Evolutionary conservation across 2,329 filamentous ascomycete species (phyloP).

Genomic region (Didymella arachidicola): DNA sequence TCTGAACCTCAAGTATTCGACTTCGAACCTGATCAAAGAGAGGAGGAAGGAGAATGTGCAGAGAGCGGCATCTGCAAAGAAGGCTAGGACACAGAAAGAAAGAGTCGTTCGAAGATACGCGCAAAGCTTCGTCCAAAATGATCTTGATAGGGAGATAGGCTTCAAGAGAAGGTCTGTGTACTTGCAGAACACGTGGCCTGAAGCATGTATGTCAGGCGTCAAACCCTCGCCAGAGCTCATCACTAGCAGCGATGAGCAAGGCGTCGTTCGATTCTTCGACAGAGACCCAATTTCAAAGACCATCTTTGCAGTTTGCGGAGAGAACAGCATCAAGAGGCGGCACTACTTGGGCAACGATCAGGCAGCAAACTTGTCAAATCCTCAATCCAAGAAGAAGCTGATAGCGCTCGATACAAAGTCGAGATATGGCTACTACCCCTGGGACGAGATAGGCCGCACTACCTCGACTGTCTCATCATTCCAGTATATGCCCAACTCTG

Average conservation of each 20-base stretch:
- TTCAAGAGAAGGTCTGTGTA: slow-evolving; percentile 28
- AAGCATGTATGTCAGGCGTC: slow-evolving; percentile 36
- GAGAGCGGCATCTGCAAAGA: slow-evolving; percentile 15
- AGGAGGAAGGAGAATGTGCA: slow-evolving; percentile 37
- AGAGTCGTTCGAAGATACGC: slow-evolving; percentile 34
- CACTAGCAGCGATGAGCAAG: slow-evolving; percentile 17
- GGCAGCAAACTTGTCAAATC: background rate
- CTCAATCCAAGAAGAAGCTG: background rate
- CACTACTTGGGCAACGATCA: slow-evolving; percentile 11
- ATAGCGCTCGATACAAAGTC: slow-evolving; percentile 14
- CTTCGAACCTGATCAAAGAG: slow-evolving; percentile 51
- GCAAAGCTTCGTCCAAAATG: slow-evolving; percentile 28
- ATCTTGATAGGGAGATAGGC: slow-evolving; percentile 42
- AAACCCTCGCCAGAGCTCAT: slow-evolving; percentile 14
- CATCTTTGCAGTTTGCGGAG: slow-evolving; percentile 37
- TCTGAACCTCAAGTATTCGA: slow-evolving; percentile 51
- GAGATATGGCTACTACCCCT: slow-evolving; percentile 31
- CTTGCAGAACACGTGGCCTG: slow-evolving; percentile 34
- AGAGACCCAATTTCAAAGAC: slow-evolving; percentile 34
- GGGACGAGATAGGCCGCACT: slow-evolving; percentile 33
- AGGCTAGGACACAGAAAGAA: slow-evolving; percentile 31
- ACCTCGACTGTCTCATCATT: slow-evolving; percentile 45
- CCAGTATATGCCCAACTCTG: slow-evolving; percentile 37
- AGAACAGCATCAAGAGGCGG: slow-evolving; percentile 33
- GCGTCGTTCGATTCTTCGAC: slow-evolving; percentile 38